Conservation (phyloP, 2,329 filamentous ascomycete genomes). For the Aspergillus quadricinctus region DNA sequence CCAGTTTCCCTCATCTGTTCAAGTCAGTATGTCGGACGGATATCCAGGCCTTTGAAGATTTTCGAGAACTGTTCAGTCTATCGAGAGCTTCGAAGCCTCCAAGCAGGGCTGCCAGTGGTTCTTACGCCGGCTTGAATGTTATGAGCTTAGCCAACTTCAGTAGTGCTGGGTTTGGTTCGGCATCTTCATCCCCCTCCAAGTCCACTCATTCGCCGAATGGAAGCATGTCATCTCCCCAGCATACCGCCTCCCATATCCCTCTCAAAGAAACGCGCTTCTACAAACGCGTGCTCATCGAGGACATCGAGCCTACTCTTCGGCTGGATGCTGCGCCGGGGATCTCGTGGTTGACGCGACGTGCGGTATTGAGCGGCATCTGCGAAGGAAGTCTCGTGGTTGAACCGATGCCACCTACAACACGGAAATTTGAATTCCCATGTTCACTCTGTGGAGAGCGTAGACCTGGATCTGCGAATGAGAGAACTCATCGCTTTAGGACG, state of each 20-base stretch:
- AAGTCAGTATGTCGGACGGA: conserved; percentile 81
- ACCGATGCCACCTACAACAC: conserved; percentile 62
- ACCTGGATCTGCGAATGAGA: conserved; percentile 64
- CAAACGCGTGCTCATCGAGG: conserved; percentile 81
- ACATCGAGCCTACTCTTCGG: conserved; percentile 89
- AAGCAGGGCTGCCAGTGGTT: conserved; percentile 69
- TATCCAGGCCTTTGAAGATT: conserved; percentile 76
- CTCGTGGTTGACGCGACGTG: conserved; percentile 86
- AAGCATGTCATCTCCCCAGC: conserved; percentile 38
- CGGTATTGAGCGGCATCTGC: conserved; percentile 75
- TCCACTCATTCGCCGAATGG: conserved; percentile 51
- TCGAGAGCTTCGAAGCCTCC: conserved; percentile 59
- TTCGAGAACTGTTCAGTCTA: conserved; percentile 68
- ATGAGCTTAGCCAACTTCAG: conserved; percentile 49
- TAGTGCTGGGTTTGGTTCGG: conserved; percentile 50
- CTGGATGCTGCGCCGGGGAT: conserved; percentile 85
- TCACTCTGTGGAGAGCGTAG: conserved; percentile 83
- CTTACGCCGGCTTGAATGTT: conserved; percentile 60
- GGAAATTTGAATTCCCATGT: conserved; percentile 61
- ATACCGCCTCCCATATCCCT: conserved; percentile 44
- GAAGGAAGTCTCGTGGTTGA: conserved; percentile 87
- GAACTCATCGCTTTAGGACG: conserved; percentile 83
- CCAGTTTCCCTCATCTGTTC: conserved; percentile 77
- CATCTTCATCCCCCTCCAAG: conserved; percentile 56
- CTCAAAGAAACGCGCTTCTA: conserved; percentile 92